Conservation (phyloP, 2,329 filamentous ascomycete genomes). For the Gnomoniopsis smithogilvyi region DNA sequence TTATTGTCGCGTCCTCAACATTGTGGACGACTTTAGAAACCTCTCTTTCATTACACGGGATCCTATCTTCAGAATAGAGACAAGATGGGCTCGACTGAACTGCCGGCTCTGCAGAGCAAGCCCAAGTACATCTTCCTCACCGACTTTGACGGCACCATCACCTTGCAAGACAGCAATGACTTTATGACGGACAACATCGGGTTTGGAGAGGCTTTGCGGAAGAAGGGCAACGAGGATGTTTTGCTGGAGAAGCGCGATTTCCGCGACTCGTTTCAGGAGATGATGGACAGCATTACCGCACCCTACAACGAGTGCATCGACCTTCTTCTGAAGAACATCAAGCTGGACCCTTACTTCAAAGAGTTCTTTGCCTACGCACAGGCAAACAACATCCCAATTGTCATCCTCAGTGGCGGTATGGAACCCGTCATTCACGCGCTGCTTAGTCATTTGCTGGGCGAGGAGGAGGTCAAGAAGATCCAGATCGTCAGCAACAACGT, state of each 20-base stretch:
- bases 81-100: conserved; percentile 42
- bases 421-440: conserved; percentile 83
- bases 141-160: conserved; percentile 97
- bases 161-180: conserved; percentile 64
- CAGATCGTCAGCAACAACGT: conserved; percentile 91
- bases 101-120: conserved; percentile 61
- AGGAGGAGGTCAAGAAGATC: conserved; percentile 69
- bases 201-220: conserved; percentile 70
- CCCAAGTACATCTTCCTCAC: conserved; percentile 98
- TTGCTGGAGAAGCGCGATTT: conserved; percentile 70
- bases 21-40: neutral
- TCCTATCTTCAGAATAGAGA: neutral
- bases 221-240: conserved; percentile 71
- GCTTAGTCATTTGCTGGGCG: conserved; percentile 75
- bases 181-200: conserved; percentile 88
- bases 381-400: conserved; percentile 81
- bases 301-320: conserved; percentile 82
- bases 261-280: conserved; percentile 82
- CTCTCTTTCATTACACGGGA: neutral
- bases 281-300: conserved; percentile 82
- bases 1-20: neutral
- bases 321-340: conserved; percentile 76
- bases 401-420: conserved; percentile 92
- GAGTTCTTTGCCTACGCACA: conserved; percentile 84
- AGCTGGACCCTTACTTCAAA: conserved; percentile 83